Conservation (phyloP, 2,329 filamentous ascomycete genomes). For the Monilinia fructigena region DNA sequence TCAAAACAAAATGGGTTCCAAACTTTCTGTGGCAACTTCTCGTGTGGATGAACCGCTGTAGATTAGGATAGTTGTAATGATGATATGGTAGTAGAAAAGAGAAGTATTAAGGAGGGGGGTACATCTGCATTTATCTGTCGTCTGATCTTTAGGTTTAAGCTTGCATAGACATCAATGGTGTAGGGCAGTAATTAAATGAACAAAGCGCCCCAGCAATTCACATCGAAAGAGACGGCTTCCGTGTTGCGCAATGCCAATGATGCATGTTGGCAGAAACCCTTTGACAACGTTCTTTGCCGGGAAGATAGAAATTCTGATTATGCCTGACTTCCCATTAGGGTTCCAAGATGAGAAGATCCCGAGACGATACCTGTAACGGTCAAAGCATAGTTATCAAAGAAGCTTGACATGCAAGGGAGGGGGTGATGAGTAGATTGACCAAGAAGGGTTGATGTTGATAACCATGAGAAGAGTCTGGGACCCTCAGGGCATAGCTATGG, state of each 20-base stretch:
- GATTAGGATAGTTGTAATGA: constrained; percentile 35
- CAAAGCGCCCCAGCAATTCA: constrained; percentile 50
- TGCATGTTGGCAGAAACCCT: constrained; percentile 21
- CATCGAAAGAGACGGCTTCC: constrained; percentile 50
- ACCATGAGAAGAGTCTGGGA: neutral
- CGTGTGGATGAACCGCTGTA: neutral
- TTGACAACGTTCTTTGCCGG: constrained; percentile 21
- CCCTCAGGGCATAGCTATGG: constrained; percentile 31
- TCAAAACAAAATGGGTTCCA: constrained; percentile 34
- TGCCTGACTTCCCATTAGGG: constrained; percentile 29
- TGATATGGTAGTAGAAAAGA: constrained; percentile 31
- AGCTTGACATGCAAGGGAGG: constrained; percentile 17
- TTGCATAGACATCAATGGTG: constrained; percentile 37
- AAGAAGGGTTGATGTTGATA: constrained; percentile 13
- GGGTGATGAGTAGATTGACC: constrained; percentile 9
- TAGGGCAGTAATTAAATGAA: constrained; percentile 38
- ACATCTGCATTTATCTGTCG: constrained; percentile 40
- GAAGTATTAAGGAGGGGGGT: constrained; percentile 30
- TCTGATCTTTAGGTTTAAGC: constrained; percentile 36
- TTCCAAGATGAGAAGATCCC: constrained; percentile 31
- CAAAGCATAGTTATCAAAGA: constrained; percentile 21
- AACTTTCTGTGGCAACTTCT: constrained; percentile 30
- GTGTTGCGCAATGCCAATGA: constrained; percentile 38
- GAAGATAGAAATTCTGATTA: constrained; percentile 8
- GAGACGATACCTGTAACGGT: constrained; percentile 28